Evolutionary conservation across 371 early-diverging fungal species (phyloP).

Genomic region (Saksenaea vasiformis): DNA sequence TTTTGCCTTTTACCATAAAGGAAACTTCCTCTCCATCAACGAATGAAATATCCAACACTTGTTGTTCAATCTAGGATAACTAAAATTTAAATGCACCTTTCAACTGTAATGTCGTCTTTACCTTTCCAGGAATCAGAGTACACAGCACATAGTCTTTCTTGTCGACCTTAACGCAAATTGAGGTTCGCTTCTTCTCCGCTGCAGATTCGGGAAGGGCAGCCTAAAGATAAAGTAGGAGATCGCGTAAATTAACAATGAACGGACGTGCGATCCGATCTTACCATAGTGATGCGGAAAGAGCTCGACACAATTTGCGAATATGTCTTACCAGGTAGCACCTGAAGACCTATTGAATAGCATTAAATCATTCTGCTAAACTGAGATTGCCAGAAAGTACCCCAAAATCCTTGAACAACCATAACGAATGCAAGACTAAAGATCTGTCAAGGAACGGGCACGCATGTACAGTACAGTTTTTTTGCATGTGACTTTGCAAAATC

Average conservation of each 20-base stretch:
- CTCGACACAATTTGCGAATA: constrained; percentile 71
- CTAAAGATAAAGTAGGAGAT: constrained; percentile 31
- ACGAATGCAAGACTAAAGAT: neutral
- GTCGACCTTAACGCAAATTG: constrained; percentile 67
- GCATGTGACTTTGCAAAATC: no score
- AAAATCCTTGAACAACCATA: constrained; percentile 26
- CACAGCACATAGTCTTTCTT: constrained; percentile 74
- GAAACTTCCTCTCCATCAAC: constrained; percentile 80
- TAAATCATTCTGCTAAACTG: neutral
- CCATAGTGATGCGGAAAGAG: constrained; percentile 73
- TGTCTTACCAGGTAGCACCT: constrained; percentile 62
- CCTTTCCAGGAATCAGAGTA: constrained; percentile 65
- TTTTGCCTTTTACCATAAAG: constrained; percentile 66
- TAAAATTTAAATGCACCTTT: neutral
- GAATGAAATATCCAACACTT: constrained; percentile 70
- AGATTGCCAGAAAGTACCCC: constrained; percentile 11
- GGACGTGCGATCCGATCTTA: constrained; percentile 21
- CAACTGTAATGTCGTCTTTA: constrained; percentile 7
- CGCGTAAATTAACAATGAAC: neutral
- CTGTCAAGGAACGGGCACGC: neutral
- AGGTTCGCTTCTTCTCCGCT: constrained; percentile 53
- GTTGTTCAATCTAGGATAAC: constrained; percentile 46
- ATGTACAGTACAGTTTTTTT: neutral
- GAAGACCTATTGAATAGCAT: constrained; percentile 38
- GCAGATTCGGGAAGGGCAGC: constrained; percentile 63